Percentiles rank a stretch among this genome's conserved stretches.
These are phyloP conservation scores for Nemania diffusa DNA, from an alignment of 2,329 filamentous ascomycete genomes.

Conservation along the genomic window DNA sequence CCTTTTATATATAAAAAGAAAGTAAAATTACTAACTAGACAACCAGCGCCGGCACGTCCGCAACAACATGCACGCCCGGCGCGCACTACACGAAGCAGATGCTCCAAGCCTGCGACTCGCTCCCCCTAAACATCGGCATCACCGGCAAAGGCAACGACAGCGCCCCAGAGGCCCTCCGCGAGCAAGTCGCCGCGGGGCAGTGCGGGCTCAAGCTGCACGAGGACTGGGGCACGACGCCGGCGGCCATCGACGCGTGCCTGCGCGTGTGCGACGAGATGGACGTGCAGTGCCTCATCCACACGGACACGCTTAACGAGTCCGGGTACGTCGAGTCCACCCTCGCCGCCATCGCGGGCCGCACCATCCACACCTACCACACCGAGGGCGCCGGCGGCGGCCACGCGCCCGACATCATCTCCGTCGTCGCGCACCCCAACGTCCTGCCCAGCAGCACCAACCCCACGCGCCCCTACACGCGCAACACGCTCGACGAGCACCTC, in stretches of 20 bases:
- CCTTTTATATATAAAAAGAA: no score
- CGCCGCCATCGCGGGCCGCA: slow-evolving; percentile 82
- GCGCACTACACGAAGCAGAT: slow-evolving; percentile 86
- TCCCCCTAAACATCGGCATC: slow-evolving; percentile 90
- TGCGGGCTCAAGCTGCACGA: slow-evolving; percentile 95
- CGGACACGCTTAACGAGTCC: slow-evolving; percentile 94
- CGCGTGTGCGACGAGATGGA: slow-evolving; percentile 89
- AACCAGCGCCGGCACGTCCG: slow-evolving; percentile 81
- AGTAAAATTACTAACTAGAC: background rate
- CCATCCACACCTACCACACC: slow-evolving; percentile 97
- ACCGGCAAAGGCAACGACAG: slow-evolving; percentile 95
- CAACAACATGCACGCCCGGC: slow-evolving; percentile 92
- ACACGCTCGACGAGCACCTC: slow-evolving; percentile 94
- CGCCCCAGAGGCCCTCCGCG: slow-evolving; percentile 73
- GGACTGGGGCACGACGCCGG: slow-evolving; percentile 93
- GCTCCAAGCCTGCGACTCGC: slow-evolving; percentile 83
- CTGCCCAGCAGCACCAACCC: slow-evolving; percentile 93
- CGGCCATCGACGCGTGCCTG: slow-evolving; percentile 89
- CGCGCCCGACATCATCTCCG: slow-evolving; percentile 93
- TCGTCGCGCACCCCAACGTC: slow-evolving; percentile 89
- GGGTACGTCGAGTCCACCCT: slow-evolving; percentile 97
- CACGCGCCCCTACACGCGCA: slow-evolving; percentile 87
- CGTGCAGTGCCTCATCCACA: slow-evolving; percentile 93
- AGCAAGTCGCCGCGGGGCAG: slow-evolving; percentile 84
- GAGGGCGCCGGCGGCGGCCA: slow-evolving; percentile 95